Base-by-base conservation (phyloP, 371 early-diverging fungal species). In the Sporodiniella umbellata region DNA sequence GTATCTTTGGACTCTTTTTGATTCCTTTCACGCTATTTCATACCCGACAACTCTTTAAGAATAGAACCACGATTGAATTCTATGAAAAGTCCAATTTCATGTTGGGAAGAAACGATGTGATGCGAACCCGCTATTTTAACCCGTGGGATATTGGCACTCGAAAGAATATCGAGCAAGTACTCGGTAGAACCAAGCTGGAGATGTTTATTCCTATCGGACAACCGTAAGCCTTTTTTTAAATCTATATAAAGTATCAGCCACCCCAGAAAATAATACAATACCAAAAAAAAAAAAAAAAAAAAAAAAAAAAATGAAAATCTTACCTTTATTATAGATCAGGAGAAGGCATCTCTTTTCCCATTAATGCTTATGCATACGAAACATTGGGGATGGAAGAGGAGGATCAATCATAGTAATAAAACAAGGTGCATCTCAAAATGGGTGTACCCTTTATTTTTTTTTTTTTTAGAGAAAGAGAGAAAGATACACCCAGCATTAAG, bases 61-160 rank as follows among this genome's bases (percentile, higher is more conserved):
- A 88, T 53, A 69, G 75, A 39, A 83, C 86, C 0, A 88, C 88
- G 0, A 84, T 88, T 25, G 88, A 88, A 52, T 68, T 62, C 38
- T 75, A 85, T 57, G 88, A 85, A 58, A 66, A 73, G 37, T 46
- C 75, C 0, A 72, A 71, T 45, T 79, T 59, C 40, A 56, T 55
- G 39, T 44, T 79, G 24, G 73, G 71, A 21, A 60, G 69, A 19
- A 43, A 48, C 1, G 77, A 72, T 54, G 52, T 76, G 4, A 66
- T 72, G 60, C 57, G 71, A 12, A 72, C 60, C 37, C 64, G 61
- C 50, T 69, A 77, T 11, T 74, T 78, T 15, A 85, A 87, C 56
- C 74, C 85, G 17, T 87, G 79, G 72, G 79, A 85, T 60, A 26
- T 85, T 30, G 85, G 85, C 3, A 56, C 55, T 18, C 54, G 65